Conservation (phyloP, 768 basidiomycete genomes). For the Pilatotrama ljubarskyi region DNA sequence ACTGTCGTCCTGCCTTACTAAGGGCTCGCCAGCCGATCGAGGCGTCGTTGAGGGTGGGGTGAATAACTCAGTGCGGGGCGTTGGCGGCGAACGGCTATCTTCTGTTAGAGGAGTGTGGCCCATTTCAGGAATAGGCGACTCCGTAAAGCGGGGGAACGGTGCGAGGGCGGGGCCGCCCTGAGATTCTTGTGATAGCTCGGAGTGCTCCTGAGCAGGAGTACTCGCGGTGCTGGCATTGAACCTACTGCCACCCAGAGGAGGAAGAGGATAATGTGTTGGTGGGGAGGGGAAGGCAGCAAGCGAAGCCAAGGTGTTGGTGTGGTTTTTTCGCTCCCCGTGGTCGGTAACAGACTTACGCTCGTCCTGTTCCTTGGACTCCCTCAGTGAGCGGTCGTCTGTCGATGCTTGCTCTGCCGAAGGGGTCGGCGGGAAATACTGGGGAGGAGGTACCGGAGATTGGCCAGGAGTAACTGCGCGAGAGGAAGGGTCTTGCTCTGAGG, state of each 20-base stretch:
- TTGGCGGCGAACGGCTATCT: constrained; percentile 5
- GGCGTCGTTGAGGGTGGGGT: neutral
- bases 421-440: constrained; percentile 20
- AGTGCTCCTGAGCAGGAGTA: constrained; percentile 10
- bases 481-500: constrained; percentile 17
- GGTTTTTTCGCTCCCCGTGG: constrained; percentile 25
- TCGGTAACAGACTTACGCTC: neutral
- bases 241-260: constrained; percentile 36
- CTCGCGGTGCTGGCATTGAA: constrained; percentile 1
- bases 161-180: constrained; percentile 6
- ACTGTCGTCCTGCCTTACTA: neutral
- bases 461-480: constrained; percentile 23
- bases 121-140: constrained; percentile 15
- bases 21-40: neutral
- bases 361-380: neutral
- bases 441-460: constrained; percentile 20
- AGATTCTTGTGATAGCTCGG: constrained; percentile 3
- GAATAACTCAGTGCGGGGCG: constrained; percentile 3
- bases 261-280: constrained; percentile 70
- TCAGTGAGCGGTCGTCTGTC: neutral
- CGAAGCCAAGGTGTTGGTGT: constrained; percentile 52
- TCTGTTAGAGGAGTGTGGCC: constrained; percentile 2
- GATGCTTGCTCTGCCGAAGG: constrained; percentile 3
- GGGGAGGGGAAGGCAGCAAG: constrained; percentile 74
- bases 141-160: constrained; percentile 17